phyloP scores from a whole-genome alignment of 1,139 yeast species.

The Geotrichum klebahnii region DNA sequence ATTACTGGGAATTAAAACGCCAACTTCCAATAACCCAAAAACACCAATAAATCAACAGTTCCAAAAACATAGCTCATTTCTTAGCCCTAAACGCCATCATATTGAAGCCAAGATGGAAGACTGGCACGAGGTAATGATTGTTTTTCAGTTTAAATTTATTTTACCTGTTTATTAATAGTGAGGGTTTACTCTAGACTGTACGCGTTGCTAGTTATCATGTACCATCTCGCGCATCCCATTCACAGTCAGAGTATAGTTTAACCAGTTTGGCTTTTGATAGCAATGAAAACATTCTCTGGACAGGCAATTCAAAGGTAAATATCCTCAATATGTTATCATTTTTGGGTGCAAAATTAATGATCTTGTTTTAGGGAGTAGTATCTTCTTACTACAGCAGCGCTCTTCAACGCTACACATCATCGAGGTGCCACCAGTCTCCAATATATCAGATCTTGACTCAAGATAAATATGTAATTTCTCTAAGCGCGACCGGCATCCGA shows the following conservation, averaged over 20 bases:
- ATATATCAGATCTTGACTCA: conserved; percentile 37
- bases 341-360: conserved; percentile 28
- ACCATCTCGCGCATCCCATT: conserved; percentile 25
- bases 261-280: conserved; percentile 55
- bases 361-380: conserved; percentile 40
- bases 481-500: conserved; percentile 35
- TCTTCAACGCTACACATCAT: conserved; percentile 45
- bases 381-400: conserved; percentile 47
- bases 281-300: conserved; percentile 73
- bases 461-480: conserved; percentile 37
- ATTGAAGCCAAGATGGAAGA: conserved; percentile 41
- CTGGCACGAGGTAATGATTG: conserved; percentile 44
- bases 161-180: conserved; percentile 25
- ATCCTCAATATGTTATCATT: conserved; percentile 30
- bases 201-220: conserved; percentile 30
- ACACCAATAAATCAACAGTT: not conserved
- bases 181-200: conserved; percentile 30
- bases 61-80: not conserved
- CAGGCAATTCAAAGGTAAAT: conserved; percentile 60
- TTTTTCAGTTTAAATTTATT: not conserved
- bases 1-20: conserved; percentile 1
- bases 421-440: conserved; percentile 34
- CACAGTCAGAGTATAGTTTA: conserved; percentile 31
- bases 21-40: conserved; percentile 3
- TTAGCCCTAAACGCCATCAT: not conserved